A percentile compares a stretch with the other conserved stretches of the same genome.
These are phyloP conservation scores for Lodderomyces oxycetoniae DNA, from an alignment of 1,139 yeast genomes.

Conservation along the genomic window DNA sequence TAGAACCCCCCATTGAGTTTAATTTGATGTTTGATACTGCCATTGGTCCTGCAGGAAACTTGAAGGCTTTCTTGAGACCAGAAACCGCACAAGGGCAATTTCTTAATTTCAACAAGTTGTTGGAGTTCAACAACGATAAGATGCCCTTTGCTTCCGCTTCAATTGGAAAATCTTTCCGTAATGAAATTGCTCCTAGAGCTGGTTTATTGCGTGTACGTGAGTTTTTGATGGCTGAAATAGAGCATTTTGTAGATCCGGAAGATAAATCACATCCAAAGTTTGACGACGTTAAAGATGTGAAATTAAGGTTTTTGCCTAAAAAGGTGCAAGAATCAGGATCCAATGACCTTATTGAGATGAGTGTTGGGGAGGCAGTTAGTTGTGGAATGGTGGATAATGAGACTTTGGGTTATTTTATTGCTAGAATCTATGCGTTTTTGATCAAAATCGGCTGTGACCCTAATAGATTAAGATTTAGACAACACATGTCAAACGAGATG, in stretches of 20 bases:
- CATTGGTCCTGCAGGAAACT: conserved; percentile 96
- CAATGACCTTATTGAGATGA: conserved; percentile 56
- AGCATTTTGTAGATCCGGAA: conserved; percentile 93
- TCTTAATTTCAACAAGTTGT: conserved; percentile 85
- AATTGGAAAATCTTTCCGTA: conserved; percentile 97
- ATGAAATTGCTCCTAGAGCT: conserved; percentile 97
- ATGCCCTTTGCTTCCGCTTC: conserved; percentile 99
- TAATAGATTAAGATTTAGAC: conserved; percentile 86
- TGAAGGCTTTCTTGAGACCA: conserved; percentile 94
- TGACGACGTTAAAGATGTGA: conserved; percentile 65
- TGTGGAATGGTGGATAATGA: conserved; percentile 90
- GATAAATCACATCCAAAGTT: conserved; percentile 82
- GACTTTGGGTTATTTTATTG: conserved; percentile 95
- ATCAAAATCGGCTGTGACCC: conserved; percentile 86
- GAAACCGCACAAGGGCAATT: conserved; percentile 99
- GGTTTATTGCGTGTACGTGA: conserved; percentile 98
- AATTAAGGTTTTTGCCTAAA: conserved; percentile 77
- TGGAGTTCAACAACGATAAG: conserved; percentile 90
- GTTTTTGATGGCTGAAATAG: conserved; percentile 98
- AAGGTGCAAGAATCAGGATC: conserved; percentile 82
- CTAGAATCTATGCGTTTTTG: conserved; percentile 84
- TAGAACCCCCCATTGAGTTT: conserved; percentile 91
- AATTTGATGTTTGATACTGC: conserved; percentile 99
- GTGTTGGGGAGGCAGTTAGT: conserved; percentile 87
- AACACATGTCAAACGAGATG: conserved; percentile 98